phyloP scores from a whole-genome alignment of 352 stramenopile genomes.

The Globisporangium parvum region DNA sequence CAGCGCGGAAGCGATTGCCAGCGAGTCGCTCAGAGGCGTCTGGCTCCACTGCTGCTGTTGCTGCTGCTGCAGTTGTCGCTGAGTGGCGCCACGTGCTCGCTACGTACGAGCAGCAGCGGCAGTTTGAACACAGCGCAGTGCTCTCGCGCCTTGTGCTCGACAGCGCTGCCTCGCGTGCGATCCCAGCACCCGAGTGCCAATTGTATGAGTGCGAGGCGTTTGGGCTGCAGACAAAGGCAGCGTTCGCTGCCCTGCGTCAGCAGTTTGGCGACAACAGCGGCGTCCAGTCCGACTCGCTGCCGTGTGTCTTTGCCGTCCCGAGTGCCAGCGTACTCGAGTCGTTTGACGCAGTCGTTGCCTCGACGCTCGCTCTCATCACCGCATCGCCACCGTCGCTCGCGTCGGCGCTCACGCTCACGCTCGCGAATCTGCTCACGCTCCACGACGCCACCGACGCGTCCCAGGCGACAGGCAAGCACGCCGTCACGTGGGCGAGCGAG shows the following conservation, averaged over 20 bases:
- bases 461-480: background rate
- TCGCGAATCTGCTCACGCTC: conserved; percentile 32
- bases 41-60: too few species aligned
- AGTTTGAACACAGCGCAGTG: conserved; percentile 39
- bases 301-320: conserved; percentile 19
- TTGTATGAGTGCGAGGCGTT: conserved; percentile 22
- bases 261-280: background rate
- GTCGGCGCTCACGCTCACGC: conserved; percentile 20
- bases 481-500: conserved; percentile 31
- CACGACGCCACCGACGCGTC: conserved; percentile 9
- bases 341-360: conserved; percentile 19
- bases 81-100: conserved; percentile 21
- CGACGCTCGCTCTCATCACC: background rate
- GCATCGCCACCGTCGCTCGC: background rate
- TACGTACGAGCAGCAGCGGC: background rate
- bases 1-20: background rate
- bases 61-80: conserved; percentile 18
- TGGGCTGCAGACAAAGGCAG: conserved; percentile 47
- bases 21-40: background rate
- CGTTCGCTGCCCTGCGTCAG: conserved; percentile 26
- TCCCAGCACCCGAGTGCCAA: conserved; percentile 7
- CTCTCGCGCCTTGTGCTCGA: conserved; percentile 19
- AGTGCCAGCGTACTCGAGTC: conserved; percentile 19
- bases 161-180: conserved; percentile 6
- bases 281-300: conserved; percentile 4